phyloP scores from a whole-genome alignment of 768 basidiomycete genomes.

The Leccinum truebloodii region DNA sequence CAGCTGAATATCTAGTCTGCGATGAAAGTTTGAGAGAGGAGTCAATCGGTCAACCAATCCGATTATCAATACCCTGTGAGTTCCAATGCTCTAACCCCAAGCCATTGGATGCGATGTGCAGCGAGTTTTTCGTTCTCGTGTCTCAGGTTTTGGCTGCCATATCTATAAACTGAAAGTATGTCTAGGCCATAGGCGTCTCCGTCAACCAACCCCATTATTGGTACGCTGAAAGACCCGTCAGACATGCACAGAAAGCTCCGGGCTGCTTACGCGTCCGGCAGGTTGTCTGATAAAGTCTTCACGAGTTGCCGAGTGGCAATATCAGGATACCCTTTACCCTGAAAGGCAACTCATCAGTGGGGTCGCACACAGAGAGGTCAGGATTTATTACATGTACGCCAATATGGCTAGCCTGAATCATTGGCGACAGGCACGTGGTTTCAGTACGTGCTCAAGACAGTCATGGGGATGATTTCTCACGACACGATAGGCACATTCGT shows the following conservation, averaged over 20 bases:
- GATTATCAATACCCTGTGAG: constrained; percentile 50
- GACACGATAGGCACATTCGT: constrained; percentile 47
- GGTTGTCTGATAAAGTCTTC: constrained; percentile 63
- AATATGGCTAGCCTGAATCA: constrained; percentile 95
- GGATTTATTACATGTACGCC: constrained; percentile 97
- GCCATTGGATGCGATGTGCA: constrained; percentile 71
- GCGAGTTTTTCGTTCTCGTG: constrained; percentile 74
- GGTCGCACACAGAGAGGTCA: constrained; percentile 25
- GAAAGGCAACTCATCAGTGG: constrained; percentile 9
- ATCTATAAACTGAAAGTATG: constrained; percentile 85
- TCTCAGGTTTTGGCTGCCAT: constrained; percentile 68
- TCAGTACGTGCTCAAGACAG: constrained; percentile 59
- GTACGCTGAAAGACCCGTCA: constrained; percentile 50
- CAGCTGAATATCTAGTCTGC: constrained; percentile 59
- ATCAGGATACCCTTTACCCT: constrained; percentile 99
- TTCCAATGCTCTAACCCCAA: constrained; percentile 76
- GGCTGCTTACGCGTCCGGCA: constrained; percentile 56
- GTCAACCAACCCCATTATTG: constrained; percentile 81
- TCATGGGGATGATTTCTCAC: constrained; percentile 2
- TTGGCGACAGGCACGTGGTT: constrained; percentile 85
- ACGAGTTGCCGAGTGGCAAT: constrained; percentile 86
- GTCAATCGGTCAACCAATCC: neutral
- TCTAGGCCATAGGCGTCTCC: constrained; percentile 92
- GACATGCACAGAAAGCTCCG: neutral
- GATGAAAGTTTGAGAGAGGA: neutral